Evolutionary conservation across 495 filamentous ascomycete genomes (phyloP).

Genomic region (Hyaloscypha hepaticicola): DNA sequence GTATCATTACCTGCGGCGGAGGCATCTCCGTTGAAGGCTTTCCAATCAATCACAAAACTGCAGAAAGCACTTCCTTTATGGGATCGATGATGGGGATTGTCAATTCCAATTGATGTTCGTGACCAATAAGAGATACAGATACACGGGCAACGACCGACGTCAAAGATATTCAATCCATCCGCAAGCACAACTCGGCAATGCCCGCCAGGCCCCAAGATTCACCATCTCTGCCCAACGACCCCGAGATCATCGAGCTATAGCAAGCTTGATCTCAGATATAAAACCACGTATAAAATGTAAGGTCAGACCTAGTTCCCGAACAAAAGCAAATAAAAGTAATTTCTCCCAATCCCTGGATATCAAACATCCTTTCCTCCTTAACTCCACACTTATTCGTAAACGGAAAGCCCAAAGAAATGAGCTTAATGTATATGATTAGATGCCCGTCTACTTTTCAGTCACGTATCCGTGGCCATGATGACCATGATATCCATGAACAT

Average conservation of each 20-base stretch:
- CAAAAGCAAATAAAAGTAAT: neutral
- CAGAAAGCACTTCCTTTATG: neutral
- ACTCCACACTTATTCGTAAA: neutral
- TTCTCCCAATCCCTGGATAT: neutral
- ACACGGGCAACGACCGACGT: neutral
- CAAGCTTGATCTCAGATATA: neutral
- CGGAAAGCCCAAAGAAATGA: neutral
- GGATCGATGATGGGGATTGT: neutral
- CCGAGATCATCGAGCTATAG: conserved; percentile 4
- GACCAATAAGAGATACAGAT: neutral
- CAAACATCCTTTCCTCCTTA: neutral
- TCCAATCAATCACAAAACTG: neutral
- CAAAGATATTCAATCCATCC: neutral
- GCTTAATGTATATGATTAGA: neutral
- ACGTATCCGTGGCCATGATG: conserved; percentile 12
- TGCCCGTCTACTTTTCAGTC: neutral
- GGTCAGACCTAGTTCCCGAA: neutral
- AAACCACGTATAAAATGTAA: neutral
- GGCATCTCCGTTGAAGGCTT: neutral
- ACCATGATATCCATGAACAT: neutral
- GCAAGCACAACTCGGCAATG: neutral
- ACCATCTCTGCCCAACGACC: neutral
- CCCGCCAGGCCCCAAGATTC: neutral
- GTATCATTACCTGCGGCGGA: neutral
- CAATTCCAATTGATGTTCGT: neutral